Conservation (phyloP, 1,284 basidiomycete species). For the Agaricales sp. region DNA sequence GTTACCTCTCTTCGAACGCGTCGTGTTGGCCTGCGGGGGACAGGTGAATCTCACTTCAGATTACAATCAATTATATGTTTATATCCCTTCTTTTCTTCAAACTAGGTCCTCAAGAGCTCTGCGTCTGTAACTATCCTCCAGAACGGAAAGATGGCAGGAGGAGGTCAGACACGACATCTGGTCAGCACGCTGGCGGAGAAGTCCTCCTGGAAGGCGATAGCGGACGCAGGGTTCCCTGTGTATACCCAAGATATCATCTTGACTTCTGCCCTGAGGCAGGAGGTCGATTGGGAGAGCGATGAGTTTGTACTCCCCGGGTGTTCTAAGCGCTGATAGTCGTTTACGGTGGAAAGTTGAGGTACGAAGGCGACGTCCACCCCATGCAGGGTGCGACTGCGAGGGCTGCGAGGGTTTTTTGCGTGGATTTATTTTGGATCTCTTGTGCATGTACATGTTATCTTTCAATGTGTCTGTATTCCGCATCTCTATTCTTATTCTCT, state of each 20-base stretch:
- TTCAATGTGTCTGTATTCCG: too few relatives aligned
- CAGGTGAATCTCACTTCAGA: conserved; percentile 31
- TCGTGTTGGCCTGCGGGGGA: conserved; percentile 59
- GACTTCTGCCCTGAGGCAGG: conserved; percentile 49
- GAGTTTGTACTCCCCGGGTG: conserved; percentile 12
- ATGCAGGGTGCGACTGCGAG: not conserved
- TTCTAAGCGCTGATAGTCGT: not conserved
- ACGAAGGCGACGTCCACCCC: not conserved
- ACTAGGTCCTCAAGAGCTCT: conserved; percentile 40
- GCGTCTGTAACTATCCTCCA: conserved; percentile 22
- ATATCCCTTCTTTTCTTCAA: conserved; percentile 3
- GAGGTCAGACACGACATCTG: conserved; percentile 37
- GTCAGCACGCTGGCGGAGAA: conserved; percentile 54
- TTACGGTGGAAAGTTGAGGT: not conserved
- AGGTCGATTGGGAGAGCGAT: conserved; percentile 49
- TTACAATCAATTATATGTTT: not conserved
- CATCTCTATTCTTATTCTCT: too few relatives aligned
- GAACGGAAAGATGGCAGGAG: conserved; percentile 35
- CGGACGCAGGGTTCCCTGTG: conserved; percentile 38
- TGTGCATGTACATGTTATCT: too few relatives aligned
- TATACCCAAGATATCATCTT: conserved; percentile 61
- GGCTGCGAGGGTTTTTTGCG: not conserved
- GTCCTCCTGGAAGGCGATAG: conserved; percentile 49
- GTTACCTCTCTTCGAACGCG: conserved; percentile 55
- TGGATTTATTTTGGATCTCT: not conserved